Conservation (phyloP, 2,329 filamentous ascomycete genomes). For the Phialophora verrucosa region DNA sequence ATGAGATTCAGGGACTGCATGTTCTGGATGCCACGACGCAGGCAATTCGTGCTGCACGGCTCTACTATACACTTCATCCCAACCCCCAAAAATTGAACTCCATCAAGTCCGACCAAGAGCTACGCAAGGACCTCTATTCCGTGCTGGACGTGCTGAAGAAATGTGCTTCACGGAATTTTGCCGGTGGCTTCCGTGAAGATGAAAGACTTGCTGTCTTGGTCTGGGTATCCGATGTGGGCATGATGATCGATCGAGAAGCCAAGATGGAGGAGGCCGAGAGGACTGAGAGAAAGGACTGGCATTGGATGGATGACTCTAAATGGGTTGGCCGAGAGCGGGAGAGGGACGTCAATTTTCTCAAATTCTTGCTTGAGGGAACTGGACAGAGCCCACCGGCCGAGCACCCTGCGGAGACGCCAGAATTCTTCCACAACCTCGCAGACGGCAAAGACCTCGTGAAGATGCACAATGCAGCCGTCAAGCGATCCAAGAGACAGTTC, state of each 20-base stretch:
- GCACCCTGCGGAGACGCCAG: constrained; percentile 33
- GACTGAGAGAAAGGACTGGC: constrained; percentile 74
- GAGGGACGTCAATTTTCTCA: constrained; percentile 80
- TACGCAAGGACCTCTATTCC: constrained; percentile 80
- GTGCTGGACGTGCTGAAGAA: constrained; percentile 91
- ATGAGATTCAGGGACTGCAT: constrained; percentile 88
- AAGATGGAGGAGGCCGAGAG: constrained; percentile 76
- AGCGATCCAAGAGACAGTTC: constrained; percentile 83
- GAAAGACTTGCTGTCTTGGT: constrained; percentile 76
- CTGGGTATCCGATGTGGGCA: constrained; percentile 81
- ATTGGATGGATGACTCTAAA: constrained; percentile 71
- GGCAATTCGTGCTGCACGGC: constrained; percentile 92
- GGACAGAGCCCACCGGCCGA: constrained; percentile 25
- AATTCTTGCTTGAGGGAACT: constrained; percentile 62
- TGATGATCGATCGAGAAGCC: constrained; percentile 77
- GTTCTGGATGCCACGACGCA: constrained; percentile 91
- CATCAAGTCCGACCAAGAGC: constrained; percentile 84
- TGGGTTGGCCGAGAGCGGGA: constrained; percentile 75
- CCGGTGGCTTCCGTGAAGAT: constrained; percentile 76
- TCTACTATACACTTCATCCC: constrained; percentile 94
- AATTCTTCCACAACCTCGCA: constrained; percentile 74
- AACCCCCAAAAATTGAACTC: constrained; percentile 81
- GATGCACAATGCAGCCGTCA: constrained; percentile 87
- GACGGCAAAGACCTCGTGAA: constrained; percentile 82
- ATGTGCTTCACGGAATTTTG: constrained; percentile 86